A percentile compares a stretch with the other conserved stretches of the same genome.
phyloP scores from a whole-genome alignment of 2,329 filamentous ascomycete species.

The Graphilbum sp. region DNA sequence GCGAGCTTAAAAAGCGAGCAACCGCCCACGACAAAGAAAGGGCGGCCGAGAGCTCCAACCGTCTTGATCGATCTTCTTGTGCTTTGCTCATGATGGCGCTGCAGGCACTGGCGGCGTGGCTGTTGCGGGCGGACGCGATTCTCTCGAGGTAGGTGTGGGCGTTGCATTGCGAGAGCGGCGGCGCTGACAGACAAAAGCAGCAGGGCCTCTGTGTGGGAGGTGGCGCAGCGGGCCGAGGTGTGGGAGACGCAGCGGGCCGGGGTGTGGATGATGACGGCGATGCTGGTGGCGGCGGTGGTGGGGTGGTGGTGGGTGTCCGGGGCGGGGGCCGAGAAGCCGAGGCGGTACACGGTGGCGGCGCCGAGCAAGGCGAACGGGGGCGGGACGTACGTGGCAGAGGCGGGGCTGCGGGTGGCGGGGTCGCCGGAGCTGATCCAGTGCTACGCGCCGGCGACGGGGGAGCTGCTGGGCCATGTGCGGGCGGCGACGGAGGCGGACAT shows the following conservation, averaged over 20 bases:
- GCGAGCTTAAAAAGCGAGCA: too few relatives aligned
- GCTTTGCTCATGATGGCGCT: constrained; percentile 1
- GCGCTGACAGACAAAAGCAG: too few relatives aligned
- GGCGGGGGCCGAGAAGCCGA: constrained; percentile 19
- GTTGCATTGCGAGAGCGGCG: too few relatives aligned
- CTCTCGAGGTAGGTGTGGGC: background rate
- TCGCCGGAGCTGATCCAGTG: constrained; percentile 55
- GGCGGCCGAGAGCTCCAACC: too few relatives aligned
- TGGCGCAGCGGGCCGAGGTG: too few relatives aligned
- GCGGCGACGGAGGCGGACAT: constrained; percentile 63
- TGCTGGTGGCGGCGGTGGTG: constrained; percentile 1
- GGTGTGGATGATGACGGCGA: constrained; percentile 2
- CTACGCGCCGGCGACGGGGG: constrained; percentile 79
- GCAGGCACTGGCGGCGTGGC: constrained; percentile 1
- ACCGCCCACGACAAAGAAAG: too few relatives aligned
- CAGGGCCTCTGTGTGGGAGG: too few relatives aligned
- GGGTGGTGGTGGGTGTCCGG: constrained; percentile 14
- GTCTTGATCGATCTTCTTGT: too few relatives aligned
- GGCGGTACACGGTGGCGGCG: constrained; percentile 42
- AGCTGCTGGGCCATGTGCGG: constrained; percentile 62
- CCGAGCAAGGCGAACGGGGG: constrained; percentile 43
- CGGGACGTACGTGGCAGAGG: constrained; percentile 27
- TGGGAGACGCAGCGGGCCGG: too few relatives aligned
- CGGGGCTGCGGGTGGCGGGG: constrained; percentile 37
- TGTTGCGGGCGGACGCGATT: background rate